phyloP scores from a whole-genome alignment of 306 rosid genomes.

The Sophora flavescens region DNA sequence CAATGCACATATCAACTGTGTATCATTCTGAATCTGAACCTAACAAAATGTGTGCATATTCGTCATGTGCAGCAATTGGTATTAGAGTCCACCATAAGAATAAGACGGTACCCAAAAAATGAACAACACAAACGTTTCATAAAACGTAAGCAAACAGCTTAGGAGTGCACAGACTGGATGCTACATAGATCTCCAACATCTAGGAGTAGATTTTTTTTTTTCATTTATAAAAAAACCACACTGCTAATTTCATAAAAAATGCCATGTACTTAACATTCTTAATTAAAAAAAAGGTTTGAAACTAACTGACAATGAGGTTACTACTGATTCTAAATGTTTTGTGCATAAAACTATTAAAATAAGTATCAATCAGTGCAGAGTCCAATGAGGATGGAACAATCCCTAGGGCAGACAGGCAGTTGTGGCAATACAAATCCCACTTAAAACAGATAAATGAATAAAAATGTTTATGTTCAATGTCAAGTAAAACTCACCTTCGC shows the following conservation, averaged over 20 bases:
- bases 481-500: constrained; percentile 67
- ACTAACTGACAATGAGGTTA: constrained; percentile 2
- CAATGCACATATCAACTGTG: constrained; percentile 23
- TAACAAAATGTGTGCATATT: constrained; percentile 25
- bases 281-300: constrained; percentile 5
- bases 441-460: constrained; percentile 14
- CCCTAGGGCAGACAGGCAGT: constrained; percentile 2
- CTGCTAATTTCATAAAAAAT: neutral
- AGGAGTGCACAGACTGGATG: neutral
- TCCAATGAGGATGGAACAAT: constrained; percentile 20
- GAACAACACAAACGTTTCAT: neutral
- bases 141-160: neutral
- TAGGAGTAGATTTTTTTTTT: constrained; percentile 14
- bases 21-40: constrained; percentile 38
- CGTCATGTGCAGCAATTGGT: constrained; percentile 20
- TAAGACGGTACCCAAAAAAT: constrained; percentile 34
- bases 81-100: constrained; percentile 16
- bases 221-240: constrained; percentile 5
- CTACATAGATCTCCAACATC: constrained; percentile 25
- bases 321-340: constrained; percentile 9
- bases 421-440: constrained; percentile 14
- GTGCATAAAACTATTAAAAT: constrained; percentile 11
- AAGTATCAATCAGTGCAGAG: constrained; percentile 11
- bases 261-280: constrained; percentile 1
- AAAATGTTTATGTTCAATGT: constrained; percentile 12